Conservation (phyloP, 2,329 filamentous ascomycete genomes). For the Periglandula ipomoeae region DNA sequence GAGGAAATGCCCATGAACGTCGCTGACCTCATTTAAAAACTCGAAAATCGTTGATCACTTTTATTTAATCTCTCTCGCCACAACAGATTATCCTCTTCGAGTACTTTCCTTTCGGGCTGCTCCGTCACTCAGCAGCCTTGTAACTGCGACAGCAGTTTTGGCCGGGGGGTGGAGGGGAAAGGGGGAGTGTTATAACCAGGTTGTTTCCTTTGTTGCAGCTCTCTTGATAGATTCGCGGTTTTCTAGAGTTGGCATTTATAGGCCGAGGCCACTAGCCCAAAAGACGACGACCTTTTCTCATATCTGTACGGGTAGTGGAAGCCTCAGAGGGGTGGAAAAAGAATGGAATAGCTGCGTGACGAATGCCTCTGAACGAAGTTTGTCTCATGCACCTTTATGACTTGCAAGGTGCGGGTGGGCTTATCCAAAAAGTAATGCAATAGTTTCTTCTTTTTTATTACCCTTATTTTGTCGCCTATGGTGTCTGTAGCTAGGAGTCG, state of each 20-base stretch:
- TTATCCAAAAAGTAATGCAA: slow-evolving; percentile 34
- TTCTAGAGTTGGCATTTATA: slow-evolving; percentile 21
- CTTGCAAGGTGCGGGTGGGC: slow-evolving; percentile 24
- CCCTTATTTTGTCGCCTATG: slow-evolving; percentile 22
- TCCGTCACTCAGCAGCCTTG: slow-evolving; percentile 14
- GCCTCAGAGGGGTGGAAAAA: slow-evolving; percentile 17
- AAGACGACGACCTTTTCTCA: neutral
- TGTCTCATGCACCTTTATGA: slow-evolving; percentile 27
- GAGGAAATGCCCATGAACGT: slow-evolving; percentile 99
- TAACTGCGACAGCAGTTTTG: slow-evolving; percentile 15
- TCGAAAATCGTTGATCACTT: neutral
- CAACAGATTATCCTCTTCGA: slow-evolving; percentile 16
- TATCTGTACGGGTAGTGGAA: slow-evolving; percentile 16
- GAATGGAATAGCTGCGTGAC: slow-evolving; percentile 26
- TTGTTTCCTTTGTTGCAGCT: slow-evolving; percentile 22
- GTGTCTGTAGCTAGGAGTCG: slow-evolving; percentile 28
- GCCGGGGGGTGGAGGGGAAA: slow-evolving; percentile 2
- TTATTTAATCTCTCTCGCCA: slow-evolving; percentile 10
- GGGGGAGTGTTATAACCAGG: slow-evolving; percentile 20
- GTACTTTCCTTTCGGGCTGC: slow-evolving; percentile 15
- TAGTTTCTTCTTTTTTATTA: slow-evolving; percentile 20
- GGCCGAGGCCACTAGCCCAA: slow-evolving; percentile 11
- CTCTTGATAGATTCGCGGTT: slow-evolving; percentile 32
- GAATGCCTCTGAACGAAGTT: slow-evolving; percentile 15
- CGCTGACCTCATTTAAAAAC: slow-evolving; percentile 62